Base-by-base conservation (phyloP, 1,284 basidiomycete species). In the Wallemia mellicola region DNA sequence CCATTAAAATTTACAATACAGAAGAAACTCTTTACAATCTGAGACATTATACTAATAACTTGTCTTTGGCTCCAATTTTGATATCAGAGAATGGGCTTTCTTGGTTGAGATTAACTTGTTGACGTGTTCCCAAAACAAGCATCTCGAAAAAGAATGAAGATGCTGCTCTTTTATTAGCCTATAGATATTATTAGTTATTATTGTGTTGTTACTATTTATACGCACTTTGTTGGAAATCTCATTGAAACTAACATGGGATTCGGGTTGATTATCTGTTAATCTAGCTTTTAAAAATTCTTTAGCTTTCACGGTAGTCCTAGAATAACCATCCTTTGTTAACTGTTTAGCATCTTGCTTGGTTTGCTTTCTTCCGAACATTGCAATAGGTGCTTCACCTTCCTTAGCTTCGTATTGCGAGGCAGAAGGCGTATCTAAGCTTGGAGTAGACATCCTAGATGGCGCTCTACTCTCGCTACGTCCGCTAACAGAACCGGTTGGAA, bases 141-240 rank as follows among this genome's bases (percentile, higher is more conserved):
- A 96, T 72, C 71, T 98, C 92, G 67, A 96, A 98, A 76, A 98
- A 98, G 76, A 98, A 96, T 1, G 86, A 81, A 0, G 89, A 80
- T 0, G 91, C 88, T 2, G 89, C 92, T 56, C 87, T 80, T 59
- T 86, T 81, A 7, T 85, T 83, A 7, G 87, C 86, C 79, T n/a
- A n/a, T n/a, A n/a, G n/a, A n/a, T n/a, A n/a, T n/a, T n/a, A n/a
- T n/a, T n/a, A n/a, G n/a, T n/a, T n/a, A n/a, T n/a, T n/a, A n/a
- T n/a, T n/a, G n/a, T n/a, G n/a, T n/a, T n/a, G n/a, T n/a, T n/a
- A n/a, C n/a, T n/a, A n/a, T n/a, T n/a, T n/a, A n/a, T n/a, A n/a
- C n/a, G n/a, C n/a, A n/a, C n/a, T n/a, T 89, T 85, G 65, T 80
- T 73, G 1, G 83, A 76, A 72, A 83, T 77, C 65, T 77, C 73